Percentiles rank a stretch among this genome's conserved stretches.
Evolutionary conservation across 768 basidiomycete species (phyloP).

Genomic region (Suillus sp.): DNA sequence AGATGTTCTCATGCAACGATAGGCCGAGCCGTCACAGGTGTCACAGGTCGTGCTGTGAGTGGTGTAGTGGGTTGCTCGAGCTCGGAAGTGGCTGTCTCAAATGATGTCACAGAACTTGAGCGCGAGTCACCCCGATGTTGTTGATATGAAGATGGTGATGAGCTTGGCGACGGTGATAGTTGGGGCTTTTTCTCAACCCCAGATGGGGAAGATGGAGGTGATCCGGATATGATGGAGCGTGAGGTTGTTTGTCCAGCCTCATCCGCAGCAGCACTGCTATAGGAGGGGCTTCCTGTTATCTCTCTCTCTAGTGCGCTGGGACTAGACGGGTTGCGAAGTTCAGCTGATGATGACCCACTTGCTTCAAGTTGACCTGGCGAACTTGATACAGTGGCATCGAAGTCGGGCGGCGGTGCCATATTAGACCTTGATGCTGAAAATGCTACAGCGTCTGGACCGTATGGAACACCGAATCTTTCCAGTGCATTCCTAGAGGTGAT

Average conservation of each 20-base stretch:
- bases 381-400: slow-evolving; percentile 35
- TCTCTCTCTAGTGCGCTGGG: background rate
- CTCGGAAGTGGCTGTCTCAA: slow-evolving; percentile 15
- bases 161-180: background rate
- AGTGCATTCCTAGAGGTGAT: slow-evolving; percentile 70
- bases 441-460: slow-evolving; percentile 72
- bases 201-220: slow-evolving; percentile 3
- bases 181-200: background rate
- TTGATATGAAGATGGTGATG: slow-evolving; percentile 3
- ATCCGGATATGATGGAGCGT: background rate
- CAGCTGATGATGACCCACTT: background rate
- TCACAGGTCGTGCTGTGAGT: slow-evolving; percentile 20
- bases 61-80: slow-evolving; percentile 7
- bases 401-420: slow-evolving; percentile 54
- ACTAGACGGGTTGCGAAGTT: background rate
- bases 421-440: slow-evolving; percentile 51
- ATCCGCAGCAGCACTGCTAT: background rate
- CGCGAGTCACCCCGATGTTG: slow-evolving; percentile 16
- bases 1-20: background rate
- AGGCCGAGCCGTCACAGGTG: slow-evolving; percentile 24
- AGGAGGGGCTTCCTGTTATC: background rate
- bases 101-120: slow-evolving; percentile 20
- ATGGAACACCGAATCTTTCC: slow-evolving; percentile 73
- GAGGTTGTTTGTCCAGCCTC: background rate
- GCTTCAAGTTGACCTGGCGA: background rate